Percentiles rank a stretch among this genome's conserved stretches.
Conservation (phyloP, 1,139 yeast genomes). For the Geotrichum fermentans region DNA sequence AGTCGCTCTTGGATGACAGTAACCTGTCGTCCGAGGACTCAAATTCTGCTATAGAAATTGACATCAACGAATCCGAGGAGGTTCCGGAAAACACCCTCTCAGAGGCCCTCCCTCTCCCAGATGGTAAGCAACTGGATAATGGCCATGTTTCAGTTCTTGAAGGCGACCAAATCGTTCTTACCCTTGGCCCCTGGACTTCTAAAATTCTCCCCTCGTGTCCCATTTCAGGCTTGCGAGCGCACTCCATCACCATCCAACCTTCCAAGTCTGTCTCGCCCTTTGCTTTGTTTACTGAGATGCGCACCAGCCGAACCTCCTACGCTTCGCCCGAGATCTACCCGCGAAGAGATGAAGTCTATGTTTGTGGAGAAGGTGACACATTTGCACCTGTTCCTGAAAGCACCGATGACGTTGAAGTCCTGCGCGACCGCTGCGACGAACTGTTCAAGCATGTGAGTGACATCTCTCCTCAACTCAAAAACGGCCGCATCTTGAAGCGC, state of each 20-base stretch:
- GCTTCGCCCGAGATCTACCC: slow-evolving; percentile 91
- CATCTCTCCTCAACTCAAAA: slow-evolving; percentile 62
- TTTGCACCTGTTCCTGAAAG: slow-evolving; percentile 88
- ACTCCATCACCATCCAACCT: slow-evolving; percentile 87
- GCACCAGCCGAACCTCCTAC: slow-evolving; percentile 57
- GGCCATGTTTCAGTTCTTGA: slow-evolving; percentile 34
- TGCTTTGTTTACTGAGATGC: slow-evolving; percentile 89
- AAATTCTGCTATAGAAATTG: slow-evolving; percentile 5
- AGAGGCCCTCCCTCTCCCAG: too few relatives aligned
- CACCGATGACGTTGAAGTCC: slow-evolving; percentile 88
- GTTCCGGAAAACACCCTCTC: too few relatives aligned
- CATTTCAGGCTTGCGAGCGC: slow-evolving; percentile 86
- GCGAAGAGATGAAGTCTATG: slow-evolving; percentile 90
- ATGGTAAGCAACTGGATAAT: too few relatives aligned
- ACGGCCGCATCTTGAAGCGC: slow-evolving; percentile 72
- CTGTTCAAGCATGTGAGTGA: slow-evolving; percentile 77
- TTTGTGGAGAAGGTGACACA: slow-evolving; percentile 96
- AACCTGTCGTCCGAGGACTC: slow-evolving; percentile 16
- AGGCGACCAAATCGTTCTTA: slow-evolving; percentile 74
- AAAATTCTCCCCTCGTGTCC: slow-evolving; percentile 87
- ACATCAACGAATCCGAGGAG: neutral
- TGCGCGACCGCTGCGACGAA: slow-evolving; percentile 81
- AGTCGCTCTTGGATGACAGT: slow-evolving; percentile 17
- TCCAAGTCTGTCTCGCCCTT: slow-evolving; percentile 70
- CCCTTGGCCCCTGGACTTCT: slow-evolving; percentile 97